Conservation (phyloP, 768 basidiomycete genomes). For the Lactarius hengduanensis region DNA sequence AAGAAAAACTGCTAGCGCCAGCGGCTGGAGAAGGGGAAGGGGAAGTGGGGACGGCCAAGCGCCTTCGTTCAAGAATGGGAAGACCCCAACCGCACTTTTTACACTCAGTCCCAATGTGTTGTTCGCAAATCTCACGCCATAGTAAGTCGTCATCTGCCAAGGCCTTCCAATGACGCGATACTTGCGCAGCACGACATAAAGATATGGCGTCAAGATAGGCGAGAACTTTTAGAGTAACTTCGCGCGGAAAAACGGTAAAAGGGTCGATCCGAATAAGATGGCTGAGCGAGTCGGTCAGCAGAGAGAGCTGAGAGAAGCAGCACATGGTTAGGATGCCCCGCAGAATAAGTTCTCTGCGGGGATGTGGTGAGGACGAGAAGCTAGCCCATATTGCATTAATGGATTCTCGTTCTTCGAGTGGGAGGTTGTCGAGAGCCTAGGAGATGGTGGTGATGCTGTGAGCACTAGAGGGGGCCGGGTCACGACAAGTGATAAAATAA, state of each 20-base stretch:
- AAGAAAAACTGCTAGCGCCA: slow-evolving; percentile 28
- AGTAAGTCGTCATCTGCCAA: slow-evolving; percentile 95
- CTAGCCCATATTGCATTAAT: slow-evolving; percentile 95
- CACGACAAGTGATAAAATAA: slow-evolving; percentile 12
- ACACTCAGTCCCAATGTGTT: slow-evolving; percentile 97
- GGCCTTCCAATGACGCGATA: slow-evolving; percentile 76
- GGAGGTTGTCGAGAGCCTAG: slow-evolving; percentile 88
- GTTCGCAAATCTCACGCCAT: slow-evolving; percentile 96
- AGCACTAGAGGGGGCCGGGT: not conserved
- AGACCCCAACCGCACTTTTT: slow-evolving; percentile 97
- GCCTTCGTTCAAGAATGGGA: slow-evolving; percentile 80
- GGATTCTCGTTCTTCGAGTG: slow-evolving; percentile 79
- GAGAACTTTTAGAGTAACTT: slow-evolving; percentile 84
- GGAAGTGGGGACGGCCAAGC: slow-evolving; percentile 42
- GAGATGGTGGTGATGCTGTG: not conserved
- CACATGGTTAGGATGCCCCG: slow-evolving; percentile 98
- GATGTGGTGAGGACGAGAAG: slow-evolving; percentile 92
- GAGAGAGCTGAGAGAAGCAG: slow-evolving; percentile 96
- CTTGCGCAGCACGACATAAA: slow-evolving; percentile 91
- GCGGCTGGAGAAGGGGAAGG: slow-evolving; percentile 38
- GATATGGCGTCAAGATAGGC: slow-evolving; percentile 89
- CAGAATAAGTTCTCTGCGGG: slow-evolving; percentile 88
- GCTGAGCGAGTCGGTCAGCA: slow-evolving; percentile 87
- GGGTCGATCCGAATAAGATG: slow-evolving; percentile 96
- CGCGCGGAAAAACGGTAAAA: slow-evolving; percentile 85